These are phyloP conservation scores for Phaeophleospora eucalypticola DNA, from an alignment of 2,329 filamentous ascomycete genomes.

Conservation along the genomic window DNA sequence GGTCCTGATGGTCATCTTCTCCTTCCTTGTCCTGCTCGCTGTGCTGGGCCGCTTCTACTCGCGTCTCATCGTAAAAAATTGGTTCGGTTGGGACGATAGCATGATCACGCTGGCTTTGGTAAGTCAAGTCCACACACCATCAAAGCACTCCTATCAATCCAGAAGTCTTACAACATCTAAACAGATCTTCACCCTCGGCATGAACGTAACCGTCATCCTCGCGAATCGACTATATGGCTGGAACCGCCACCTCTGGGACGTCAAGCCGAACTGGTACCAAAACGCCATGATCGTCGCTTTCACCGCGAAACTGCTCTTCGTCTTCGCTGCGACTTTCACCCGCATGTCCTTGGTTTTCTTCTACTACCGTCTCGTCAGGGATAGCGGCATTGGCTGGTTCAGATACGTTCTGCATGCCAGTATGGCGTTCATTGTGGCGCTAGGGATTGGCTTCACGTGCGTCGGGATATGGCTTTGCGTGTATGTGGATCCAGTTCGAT, in stretches of 20 bases:
- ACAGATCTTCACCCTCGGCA: conserved; percentile 1
- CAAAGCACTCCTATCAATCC: too few relatives aligned
- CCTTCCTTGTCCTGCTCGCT: conserved; percentile 34
- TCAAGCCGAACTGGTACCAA: conserved; percentile 23
- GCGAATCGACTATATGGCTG: conserved; percentile 41
- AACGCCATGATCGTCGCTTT: conserved; percentile 38
- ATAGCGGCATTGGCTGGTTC: conserved; percentile 39
- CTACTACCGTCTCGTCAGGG: conserved; percentile 43
- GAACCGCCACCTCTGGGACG: conserved; percentile 43
- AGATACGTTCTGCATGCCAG: conserved; percentile 38
- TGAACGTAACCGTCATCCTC: conserved; percentile 33
- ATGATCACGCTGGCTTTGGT: conserved; percentile 41
- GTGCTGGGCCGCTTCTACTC: conserved; percentile 40
- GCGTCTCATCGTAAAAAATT: conserved; percentile 38
- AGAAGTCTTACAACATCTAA: neutral
- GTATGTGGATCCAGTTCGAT: conserved; percentile 22
- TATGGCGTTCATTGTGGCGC: conserved; percentile 35
- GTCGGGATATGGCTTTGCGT: conserved; percentile 39
- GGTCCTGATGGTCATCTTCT: conserved; percentile 38
- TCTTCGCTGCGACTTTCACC: conserved; percentile 40
- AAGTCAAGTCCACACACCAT: too few relatives aligned
- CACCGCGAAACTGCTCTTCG: conserved; percentile 41
- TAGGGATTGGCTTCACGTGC: conserved; percentile 38
- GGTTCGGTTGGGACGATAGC: conserved; percentile 42
- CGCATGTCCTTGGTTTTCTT: conserved; percentile 44